These are phyloP conservation scores for Graphium sp. DNA, from an alignment of 2,329 filamentous ascomycete genomes.

Conservation along the genomic window DNA sequence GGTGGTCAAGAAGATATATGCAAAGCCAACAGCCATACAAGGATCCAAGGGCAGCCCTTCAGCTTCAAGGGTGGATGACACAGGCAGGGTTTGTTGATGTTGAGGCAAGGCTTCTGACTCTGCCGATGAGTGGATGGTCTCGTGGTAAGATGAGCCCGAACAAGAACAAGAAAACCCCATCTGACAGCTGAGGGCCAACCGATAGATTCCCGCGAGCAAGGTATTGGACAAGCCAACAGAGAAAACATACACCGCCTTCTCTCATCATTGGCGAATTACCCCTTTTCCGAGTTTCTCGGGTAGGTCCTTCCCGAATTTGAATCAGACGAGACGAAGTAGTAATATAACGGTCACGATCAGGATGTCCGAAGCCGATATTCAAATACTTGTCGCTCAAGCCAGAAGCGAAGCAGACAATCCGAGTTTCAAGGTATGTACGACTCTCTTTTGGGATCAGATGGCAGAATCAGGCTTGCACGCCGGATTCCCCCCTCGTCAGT, in stretches of 20 bases:
- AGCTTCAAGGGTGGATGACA: conserved; percentile 39
- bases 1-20: conserved; percentile 52
- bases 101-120: conserved; percentile 44
- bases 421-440: conserved; percentile 31
- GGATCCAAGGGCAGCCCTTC: conserved; percentile 46
- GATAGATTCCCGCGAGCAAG: conserved; percentile 29
- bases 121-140: conserved; percentile 57
- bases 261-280: conserved; percentile 3
- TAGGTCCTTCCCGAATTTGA: background rate
- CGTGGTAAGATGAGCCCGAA: conserved; percentile 29
- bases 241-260: conserved; percentile 25
- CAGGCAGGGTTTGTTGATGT: conserved; percentile 52
- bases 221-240: conserved; percentile 35
- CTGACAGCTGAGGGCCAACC: background rate
- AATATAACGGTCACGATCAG: conserved; percentile 14
- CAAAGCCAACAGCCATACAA: conserved; percentile 45
- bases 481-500: background rate
- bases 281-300: conserved; percentile 4
- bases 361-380: conserved; percentile 39
- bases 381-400: conserved; percentile 38
- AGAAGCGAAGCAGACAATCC: conserved; percentile 33
- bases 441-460: background rate
- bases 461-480: background rate
- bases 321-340: no score
- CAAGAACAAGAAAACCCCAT: background rate